Base-by-base conservation (phyloP, 2,329 filamentous ascomycete species). In the Thermochaetoides dissita region DNA sequence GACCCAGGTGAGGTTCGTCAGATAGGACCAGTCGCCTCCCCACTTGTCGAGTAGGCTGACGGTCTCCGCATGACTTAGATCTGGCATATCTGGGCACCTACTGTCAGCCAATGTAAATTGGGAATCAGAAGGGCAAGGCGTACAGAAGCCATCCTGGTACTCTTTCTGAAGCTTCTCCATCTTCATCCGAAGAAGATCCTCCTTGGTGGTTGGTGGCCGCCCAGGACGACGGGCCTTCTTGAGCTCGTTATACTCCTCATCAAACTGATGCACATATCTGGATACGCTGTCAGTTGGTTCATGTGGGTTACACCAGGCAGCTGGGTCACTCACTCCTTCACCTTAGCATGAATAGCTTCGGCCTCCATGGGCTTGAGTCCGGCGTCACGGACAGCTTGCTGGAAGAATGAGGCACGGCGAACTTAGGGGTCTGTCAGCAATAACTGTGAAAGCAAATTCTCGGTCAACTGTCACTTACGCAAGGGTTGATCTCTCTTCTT, bases 21-120 rank as follows among this genome's bases (percentile, higher is more conserved):
- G 69, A 53, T 81, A 81, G 7, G 83, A 72, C 89, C 89, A 96
- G 28, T 83, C 74, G 4, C 84, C 83, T 49, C 86, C 82, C 85
- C 87, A 96, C 17, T 70, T 68, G 48, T 76, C 71, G 34, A 96
- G 62, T 50, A 74, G 70, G 44, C 69, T 62, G 40, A 84, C 63
- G 51, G 79, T 86, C 38, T 79, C 72, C 34, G 71, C 67, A 35
- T 78, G 71, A 42, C 76, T 73, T 41, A 95, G 65, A 57, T 95
- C 84, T 0, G 89, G 88, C 34, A 93, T 61, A 46, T 76, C 76
- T 80, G 42, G 10, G 34, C 17, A 24, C 3, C 17, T 24, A 12
- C 17, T 9, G 40, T 50, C 34, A 50, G 48, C 30, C 38, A n/a
- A 17, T 36, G 10, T 30, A 24, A 9, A n/a, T 8, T 17, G 29